Base-by-base conservation (phyloP, 2,329 filamentous ascomycete species). In the Diaporthe capsici region DNA sequence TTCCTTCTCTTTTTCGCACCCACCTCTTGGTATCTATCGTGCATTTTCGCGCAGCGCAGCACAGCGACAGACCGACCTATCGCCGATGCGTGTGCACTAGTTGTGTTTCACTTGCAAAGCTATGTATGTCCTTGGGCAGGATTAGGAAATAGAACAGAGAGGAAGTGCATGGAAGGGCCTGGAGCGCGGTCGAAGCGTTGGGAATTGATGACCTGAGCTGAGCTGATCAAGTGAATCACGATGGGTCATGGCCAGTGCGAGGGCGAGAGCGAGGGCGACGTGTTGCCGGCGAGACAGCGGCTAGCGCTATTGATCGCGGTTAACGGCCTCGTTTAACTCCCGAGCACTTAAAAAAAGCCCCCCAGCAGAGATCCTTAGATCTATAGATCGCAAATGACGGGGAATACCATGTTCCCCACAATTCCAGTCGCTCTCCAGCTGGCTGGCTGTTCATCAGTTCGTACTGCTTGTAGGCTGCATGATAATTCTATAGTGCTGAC, bases 361-460 rank as follows among this genome's bases (percentile, higher is more conserved):
- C 60, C 61, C 9, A 49, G 65, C 65, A 53, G 47, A 53, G 49
- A 68, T 53, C 47, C 47, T 53, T 15, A 68, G 65, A 68, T 68
- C 65, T 70, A 42, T 70, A 42, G 65, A 70, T 53, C 65, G 65
- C 8, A 70, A 20, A 53, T 28, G 65, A 68, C 49, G 31, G 65
- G 65, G 47, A 13, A 39, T 39, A 39, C 8, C 49, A 39, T 68
- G 31, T 28, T 68, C 65, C 65, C 65, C 65, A 53, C 65, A 53
- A 25, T 28, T 34, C 20, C 25, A 12, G 3, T 34, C 22, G 15
- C 42, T 34, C 25, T 28, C 42, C 10, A 15, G 44, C 42, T 34
- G 42, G 20, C 28, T n/a, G 42, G 20, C 20, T 28, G 42, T 25
- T 34, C 25, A 28, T 34, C 34, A 34, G 34, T 34, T 9, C 34